These are phyloP conservation scores for Beauveria caledonica DNA, from an alignment of 2,329 filamentous ascomycete species.

Conservation along the genomic window DNA sequence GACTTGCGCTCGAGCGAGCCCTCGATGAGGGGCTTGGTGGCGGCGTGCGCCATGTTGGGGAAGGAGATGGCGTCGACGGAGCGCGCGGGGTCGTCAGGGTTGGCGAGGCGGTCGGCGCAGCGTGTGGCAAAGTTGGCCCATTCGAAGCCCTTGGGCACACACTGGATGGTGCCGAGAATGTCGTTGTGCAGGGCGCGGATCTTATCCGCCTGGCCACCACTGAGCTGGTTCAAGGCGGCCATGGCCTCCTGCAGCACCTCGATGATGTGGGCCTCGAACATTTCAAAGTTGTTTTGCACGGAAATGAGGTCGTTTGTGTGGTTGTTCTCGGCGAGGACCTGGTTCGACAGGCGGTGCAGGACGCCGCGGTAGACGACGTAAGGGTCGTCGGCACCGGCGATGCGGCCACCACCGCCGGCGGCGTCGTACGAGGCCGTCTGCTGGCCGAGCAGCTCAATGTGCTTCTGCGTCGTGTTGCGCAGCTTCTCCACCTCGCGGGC, in stretches of 20 bases:
- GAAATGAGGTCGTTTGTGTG: slow-evolving; percentile 84
- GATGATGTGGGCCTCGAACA: slow-evolving; percentile 81
- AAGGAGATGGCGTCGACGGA: slow-evolving; percentile 68
- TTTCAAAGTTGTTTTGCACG: slow-evolving; percentile 82
- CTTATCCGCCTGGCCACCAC: slow-evolving; percentile 73
- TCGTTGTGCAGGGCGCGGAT: slow-evolving; percentile 74
- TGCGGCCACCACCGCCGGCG: slow-evolving; percentile 58
- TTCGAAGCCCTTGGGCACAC: slow-evolving; percentile 77
- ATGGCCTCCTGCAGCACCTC: slow-evolving; percentile 75
- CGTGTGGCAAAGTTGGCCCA: slow-evolving; percentile 79
- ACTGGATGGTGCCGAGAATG: slow-evolving; percentile 69
- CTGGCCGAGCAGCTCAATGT: slow-evolving; percentile 88
- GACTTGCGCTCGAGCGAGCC: slow-evolving; percentile 86
- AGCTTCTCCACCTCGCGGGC: slow-evolving; percentile 90
- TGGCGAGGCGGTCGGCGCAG: slow-evolving; percentile 63
- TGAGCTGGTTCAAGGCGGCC: slow-evolving; percentile 73
- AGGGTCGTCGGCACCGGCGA: slow-evolving; percentile 70
- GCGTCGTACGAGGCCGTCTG: slow-evolving; percentile 76
- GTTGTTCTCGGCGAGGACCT: slow-evolving; percentile 92
- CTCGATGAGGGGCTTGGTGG: slow-evolving; percentile 78
- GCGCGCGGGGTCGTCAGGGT: slow-evolving; percentile 67
- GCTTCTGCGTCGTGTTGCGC: slow-evolving; percentile 79
- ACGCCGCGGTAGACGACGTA: slow-evolving; percentile 81
- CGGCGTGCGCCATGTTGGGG: slow-evolving; percentile 76
- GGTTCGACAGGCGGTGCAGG: slow-evolving; percentile 76